Percentiles rank a stretch among this genome's conserved stretches.
Conservation (phyloP, 148 eudicot genomes). For the Pouteria glomerata region DNA sequence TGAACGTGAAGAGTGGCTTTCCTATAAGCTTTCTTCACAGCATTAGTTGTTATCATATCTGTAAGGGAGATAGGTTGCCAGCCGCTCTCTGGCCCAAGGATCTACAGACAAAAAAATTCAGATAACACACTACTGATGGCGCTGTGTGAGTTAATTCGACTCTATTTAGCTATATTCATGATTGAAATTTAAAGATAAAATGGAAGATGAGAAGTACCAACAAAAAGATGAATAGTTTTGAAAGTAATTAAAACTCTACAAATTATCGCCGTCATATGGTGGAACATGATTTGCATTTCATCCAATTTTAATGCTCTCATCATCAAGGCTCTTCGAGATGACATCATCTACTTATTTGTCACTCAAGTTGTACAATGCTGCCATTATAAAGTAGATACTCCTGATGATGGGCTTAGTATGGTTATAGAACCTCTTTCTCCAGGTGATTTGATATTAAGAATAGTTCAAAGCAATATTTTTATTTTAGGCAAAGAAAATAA, state of each 20-base stretch:
- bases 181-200: background rate
- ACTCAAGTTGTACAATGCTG: background rate
- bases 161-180: background rate
- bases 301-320: background rate
- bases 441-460: background rate
- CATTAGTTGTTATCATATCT: slow-evolving; percentile 64
- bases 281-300: slow-evolving; percentile 3
- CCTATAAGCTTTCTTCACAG: slow-evolving; percentile 94
- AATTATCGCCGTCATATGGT: background rate
- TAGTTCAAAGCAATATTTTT: slow-evolving; percentile 1
- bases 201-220: background rate
- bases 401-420: background rate
- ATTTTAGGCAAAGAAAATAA: background rate
- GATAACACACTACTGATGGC: background rate
- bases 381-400: background rate
- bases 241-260: no score
- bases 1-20: slow-evolving; percentile 93
- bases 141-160: background rate
- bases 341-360: background rate
- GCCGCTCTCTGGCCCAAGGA: slow-evolving; percentile 82
- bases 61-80: slow-evolving; percentile 87
- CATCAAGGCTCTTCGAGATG: background rate
- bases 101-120: slow-evolving; percentile 40
- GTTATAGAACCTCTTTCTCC: background rate
- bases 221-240: background rate